Evolutionary conservation across 306 rosid species (phyloP).

Genomic region (Phaseolus lunatus): DNA sequence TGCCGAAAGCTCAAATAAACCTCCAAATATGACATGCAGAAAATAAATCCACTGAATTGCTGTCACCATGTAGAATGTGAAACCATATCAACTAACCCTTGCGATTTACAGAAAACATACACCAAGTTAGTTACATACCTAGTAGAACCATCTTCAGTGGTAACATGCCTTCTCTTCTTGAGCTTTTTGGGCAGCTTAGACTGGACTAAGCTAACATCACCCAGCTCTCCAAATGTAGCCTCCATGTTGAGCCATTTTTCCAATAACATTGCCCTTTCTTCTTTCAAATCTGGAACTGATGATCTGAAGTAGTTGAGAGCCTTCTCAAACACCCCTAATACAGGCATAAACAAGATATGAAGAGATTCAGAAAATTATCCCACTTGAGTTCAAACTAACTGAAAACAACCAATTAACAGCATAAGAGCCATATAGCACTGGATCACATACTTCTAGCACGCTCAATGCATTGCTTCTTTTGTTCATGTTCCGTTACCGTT

Average conservation of each 20-base stretch:
- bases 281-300: conserved; percentile 90
- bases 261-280: conserved; percentile 91
- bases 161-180: conserved; percentile 80
- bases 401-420: conserved; percentile 37
- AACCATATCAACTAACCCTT: conserved; percentile 18
- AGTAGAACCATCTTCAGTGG: conserved; percentile 78
- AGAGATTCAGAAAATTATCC: conserved; percentile 27
- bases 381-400: neutral
- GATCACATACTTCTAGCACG: conserved; percentile 76
- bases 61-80: neutral
- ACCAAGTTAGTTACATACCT: conserved; percentile 61
- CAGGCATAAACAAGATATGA: conserved; percentile 17
- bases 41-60: neutral
- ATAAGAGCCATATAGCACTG: neutral
- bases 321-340: conserved; percentile 84
- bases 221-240: conserved; percentile 70
- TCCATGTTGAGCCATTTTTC: conserved; percentile 95
- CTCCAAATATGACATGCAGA: neutral
- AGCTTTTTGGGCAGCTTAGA: conserved; percentile 92
- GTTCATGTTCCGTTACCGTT: conserved; percentile 50
- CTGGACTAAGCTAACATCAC: conserved; percentile 81
- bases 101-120: conserved; percentile 18
- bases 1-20: too few relatives aligned
- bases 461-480: conserved; percentile 69
- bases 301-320: conserved; percentile 80